Evolutionary conservation across 1,139 yeast species (phyloP).

Genomic region (Candida neerlandica): DNA sequence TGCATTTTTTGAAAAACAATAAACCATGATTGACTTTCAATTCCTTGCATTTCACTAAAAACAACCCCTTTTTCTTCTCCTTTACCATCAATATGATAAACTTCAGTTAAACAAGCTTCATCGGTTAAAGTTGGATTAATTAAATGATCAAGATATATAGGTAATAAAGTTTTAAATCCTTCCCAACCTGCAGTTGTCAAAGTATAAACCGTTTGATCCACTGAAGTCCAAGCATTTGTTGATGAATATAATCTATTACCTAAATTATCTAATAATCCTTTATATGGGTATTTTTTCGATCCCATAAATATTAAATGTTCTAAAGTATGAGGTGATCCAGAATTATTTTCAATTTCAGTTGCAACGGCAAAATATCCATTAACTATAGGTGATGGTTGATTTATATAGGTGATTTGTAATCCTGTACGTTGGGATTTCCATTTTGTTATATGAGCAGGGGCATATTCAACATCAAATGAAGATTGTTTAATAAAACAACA

Average conservation of each 20-base stretch:
- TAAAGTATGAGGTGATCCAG: conserved; percentile 94
- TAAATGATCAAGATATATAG: conserved; percentile 88
- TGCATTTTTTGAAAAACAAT: conserved; percentile 66
- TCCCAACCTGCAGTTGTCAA: conserved; percentile 95
- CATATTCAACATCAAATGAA: conserved; percentile 60
- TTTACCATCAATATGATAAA: conserved; percentile 88
- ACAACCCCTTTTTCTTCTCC: conserved; percentile 97
- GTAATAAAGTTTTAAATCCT: conserved; percentile 81
- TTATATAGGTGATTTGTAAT: conserved; percentile 72
- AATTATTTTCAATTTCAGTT: conserved; percentile 82
- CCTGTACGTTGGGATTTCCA: conserved; percentile 83
- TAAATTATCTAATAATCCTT: conserved; percentile 84
- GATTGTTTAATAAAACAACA: conserved; percentile 49
- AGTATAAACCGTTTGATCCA: conserved; percentile 94
- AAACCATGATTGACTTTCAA: conserved; percentile 79
- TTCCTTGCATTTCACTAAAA: conserved; percentile 96
- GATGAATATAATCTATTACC: conserved; percentile 84
- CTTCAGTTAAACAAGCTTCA: conserved; percentile 91
- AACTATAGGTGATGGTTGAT: conserved; percentile 86
- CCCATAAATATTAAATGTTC: conserved; percentile 98
- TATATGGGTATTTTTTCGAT: conserved; percentile 83
- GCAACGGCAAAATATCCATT: conserved; percentile 95
- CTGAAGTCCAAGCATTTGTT: conserved; percentile 97
- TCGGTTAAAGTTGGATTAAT: conserved; percentile 85
- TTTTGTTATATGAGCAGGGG: conserved; percentile 64